Base-by-base conservation (phyloP, 495 filamentous ascomycete genomes). In the Chaetomium tenue region DNA sequence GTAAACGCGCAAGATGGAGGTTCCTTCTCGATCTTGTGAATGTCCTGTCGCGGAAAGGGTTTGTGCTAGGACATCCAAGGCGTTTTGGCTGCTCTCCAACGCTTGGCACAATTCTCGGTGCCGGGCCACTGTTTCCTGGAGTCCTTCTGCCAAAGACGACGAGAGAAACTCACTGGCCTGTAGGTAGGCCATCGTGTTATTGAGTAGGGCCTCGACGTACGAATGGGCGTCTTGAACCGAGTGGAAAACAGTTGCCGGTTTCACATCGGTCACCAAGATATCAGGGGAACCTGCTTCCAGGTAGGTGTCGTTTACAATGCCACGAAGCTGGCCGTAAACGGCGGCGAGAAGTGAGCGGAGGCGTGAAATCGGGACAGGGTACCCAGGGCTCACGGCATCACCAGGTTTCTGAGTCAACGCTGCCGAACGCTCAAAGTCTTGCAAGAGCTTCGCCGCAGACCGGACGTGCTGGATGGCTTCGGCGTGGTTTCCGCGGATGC, bases 381-480 rank as follows among this genome's bases (percentile, higher is more conserved):
- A 70, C 4, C 28, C 39, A 3, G 42, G 13, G 16, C 22, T 42
- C 37, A 37, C 13, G 54, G 28, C 6, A 46, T 28, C 28, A 30
- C 26, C 30, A 2, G 16, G 33, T 42, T 47, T 20, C 12, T 50
- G 51, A 37, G 33, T 11, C 9, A 40, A 20, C 5, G 1, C 33
- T 20, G 44, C 3, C 44, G 62, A 52, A 2, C 15, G 25, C 28
- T 69, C 67, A n/a, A 63, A 63, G 57, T 63, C 56, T 15, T 52
- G 59, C 12, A 70, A 58, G 7, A 70, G 20, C 53, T 66, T 70
- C 18, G 66, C 42, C 25, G 56, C 61, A 9, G 64, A 70, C 3
- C 46, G 68, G 42, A 66, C 54, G 46, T 70, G 68, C 28, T 67
- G 60, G n/a, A 67, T 55, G 20, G 64, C 68, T 50, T 70, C 64